These are phyloP conservation scores for Metschnikowia proteae DNA, from an alignment of 805 yeast genomes.

Conservation along the genomic window DNA sequence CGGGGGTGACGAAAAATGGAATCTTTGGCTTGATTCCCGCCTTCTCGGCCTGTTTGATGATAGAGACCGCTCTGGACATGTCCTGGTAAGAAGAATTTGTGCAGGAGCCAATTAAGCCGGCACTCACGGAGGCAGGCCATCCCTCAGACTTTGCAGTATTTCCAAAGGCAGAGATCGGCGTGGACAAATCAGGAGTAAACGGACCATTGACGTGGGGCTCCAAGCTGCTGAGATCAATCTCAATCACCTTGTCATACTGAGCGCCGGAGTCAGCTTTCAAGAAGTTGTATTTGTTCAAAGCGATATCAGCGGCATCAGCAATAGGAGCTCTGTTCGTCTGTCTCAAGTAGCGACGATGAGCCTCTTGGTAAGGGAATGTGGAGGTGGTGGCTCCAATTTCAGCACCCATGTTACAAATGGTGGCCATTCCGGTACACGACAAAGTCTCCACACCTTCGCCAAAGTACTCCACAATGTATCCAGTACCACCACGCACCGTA, in stretches of 20 bases:
- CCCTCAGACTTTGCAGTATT: constrained; percentile 62
- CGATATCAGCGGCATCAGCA: constrained; percentile 72
- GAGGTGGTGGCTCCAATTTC: constrained; percentile 99
- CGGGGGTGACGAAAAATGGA: constrained; percentile 94
- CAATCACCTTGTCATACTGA: constrained; percentile 88
- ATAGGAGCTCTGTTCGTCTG: constrained; percentile 84
- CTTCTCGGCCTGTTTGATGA: constrained; percentile 79
- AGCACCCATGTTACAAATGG: constrained; percentile 99
- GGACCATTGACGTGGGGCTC: constrained; percentile 98
- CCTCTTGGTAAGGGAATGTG: constrained; percentile 87
- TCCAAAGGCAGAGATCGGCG: constrained; percentile 83
- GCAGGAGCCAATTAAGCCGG: constrained; percentile 96
- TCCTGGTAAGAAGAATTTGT: constrained; percentile 98
- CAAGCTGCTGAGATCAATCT: constrained; percentile 77
- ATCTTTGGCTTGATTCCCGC: constrained; percentile 88
- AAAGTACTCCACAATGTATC: constrained; percentile 91
- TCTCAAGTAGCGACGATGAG: constrained; percentile 71
- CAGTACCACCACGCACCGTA: constrained; percentile 98
- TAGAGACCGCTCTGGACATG: constrained; percentile 93
- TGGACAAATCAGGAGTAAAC: constrained; percentile 95
- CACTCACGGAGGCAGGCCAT: constrained; percentile 86
- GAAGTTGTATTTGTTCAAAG: constrained; percentile 53
- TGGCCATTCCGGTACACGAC: constrained; percentile 98
- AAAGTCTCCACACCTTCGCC: constrained; percentile 89
- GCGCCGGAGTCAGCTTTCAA: constrained; percentile 84